Percentiles rank a stretch among this genome's conserved stretches.
Conservation (phyloP, 495 filamentous ascomycete species). For the Rostrohypoxylon terebratum region DNA sequence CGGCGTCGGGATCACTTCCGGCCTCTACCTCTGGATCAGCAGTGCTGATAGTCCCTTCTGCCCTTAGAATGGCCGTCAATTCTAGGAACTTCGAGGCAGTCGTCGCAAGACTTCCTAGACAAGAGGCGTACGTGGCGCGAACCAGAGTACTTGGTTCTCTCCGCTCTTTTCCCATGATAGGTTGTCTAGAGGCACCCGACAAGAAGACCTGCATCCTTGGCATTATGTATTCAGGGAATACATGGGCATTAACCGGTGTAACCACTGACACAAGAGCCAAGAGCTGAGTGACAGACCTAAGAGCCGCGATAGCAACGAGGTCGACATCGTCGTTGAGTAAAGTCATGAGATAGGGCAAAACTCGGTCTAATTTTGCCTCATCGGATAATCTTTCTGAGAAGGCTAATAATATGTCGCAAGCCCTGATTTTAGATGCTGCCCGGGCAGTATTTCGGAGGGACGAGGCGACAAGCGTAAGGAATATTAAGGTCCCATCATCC, state of each 20-base stretch:
- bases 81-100: conserved; percentile 87
- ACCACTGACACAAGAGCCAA: conserved; percentile 87
- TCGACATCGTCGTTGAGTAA: conserved; percentile 84
- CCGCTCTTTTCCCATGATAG: conserved; percentile 56
- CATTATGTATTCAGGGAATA: conserved; percentile 95
- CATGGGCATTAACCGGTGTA: conserved; percentile 93
- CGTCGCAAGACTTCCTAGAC: conserved; percentile 90
- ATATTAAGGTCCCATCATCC: conserved; percentile 94
- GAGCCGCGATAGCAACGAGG: conserved; percentile 83
- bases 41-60: conserved; percentile 82
- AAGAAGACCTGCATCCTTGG: conserved; percentile 82
- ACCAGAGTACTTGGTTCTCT: conserved; percentile 74
- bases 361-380: conserved; percentile 95
- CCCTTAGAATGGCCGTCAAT: conserved; percentile 86
- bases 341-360: conserved; percentile 88
- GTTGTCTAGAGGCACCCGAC: conserved; percentile 56
- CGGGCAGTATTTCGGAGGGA: conserved; percentile 90
- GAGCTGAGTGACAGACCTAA: conserved; percentile 87
- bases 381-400: conserved; percentile 93
- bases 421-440: conserved; percentile 85
- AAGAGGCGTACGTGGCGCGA: conserved; percentile 90
- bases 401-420: conserved; percentile 91
- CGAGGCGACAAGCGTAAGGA: conserved; percentile 86
- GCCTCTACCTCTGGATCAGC: conserved; percentile 86
- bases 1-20: conserved; percentile 65